Evolutionary conservation across 257 asterid genomes (phyloP).

Genomic region (Schizonepeta tenuifolia): DNA sequence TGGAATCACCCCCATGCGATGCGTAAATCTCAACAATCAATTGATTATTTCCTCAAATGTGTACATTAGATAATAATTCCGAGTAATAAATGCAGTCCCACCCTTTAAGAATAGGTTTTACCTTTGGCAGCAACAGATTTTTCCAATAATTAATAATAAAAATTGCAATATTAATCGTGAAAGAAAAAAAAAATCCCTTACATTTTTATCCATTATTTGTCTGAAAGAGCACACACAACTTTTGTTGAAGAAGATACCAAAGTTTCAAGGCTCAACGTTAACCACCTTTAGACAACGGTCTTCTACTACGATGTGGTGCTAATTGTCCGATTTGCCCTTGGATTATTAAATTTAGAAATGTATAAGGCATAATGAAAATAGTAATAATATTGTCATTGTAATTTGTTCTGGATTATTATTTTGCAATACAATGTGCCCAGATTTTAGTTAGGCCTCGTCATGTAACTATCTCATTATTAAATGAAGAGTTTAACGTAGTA

Average conservation of each 20-base stretch:
- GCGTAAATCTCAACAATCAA: too few species aligned
- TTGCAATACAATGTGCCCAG: neutral
- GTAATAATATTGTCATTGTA: neutral
- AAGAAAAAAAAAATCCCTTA: neutral
- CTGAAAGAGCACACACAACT: neutral
- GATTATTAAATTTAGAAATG: neutral
- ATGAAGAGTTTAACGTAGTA: neutral
- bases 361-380: too few species aligned
- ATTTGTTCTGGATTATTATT: neutral
- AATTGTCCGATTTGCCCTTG: constrained; percentile 22
- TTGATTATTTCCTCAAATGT: too few species aligned
- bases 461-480: neutral
- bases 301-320: neutral
- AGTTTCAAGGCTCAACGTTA: constrained; percentile 8
- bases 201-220: neutral
- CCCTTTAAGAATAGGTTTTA: neutral
- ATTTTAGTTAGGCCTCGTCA: neutral
- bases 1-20: too few species aligned
- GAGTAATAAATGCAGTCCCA: neutral
- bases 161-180: neutral
- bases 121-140: neutral
- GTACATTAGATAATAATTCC: too few species aligned
- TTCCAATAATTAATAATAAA: neutral
- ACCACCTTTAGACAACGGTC: constrained; percentile 29
- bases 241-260: neutral